Evolutionary conservation across 441 rosid genomes (phyloP), one percentile per base, ranked within the genome.

Genomic region (Pelargonium australe): DNA sequence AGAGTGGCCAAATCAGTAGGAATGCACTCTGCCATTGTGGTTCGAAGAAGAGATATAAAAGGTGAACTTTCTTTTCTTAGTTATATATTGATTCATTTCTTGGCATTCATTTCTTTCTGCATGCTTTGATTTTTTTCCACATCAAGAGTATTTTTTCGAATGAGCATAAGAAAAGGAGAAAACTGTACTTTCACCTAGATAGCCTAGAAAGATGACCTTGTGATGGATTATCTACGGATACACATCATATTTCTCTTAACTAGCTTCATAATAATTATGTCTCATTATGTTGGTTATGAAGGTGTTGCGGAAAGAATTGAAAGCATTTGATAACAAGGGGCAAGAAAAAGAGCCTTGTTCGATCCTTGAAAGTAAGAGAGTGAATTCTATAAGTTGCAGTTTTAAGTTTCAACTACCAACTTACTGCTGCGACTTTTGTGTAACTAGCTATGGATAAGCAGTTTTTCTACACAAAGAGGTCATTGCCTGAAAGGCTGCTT

Each of bases 1-100:
- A 88, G 81, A 89, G 95, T 73, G 94, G 94, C 62, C 90, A 88
- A 79, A 83, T 91, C 17, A 91, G 99, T 83, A 80, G 96, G 71
- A 89, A 91, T 79, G 94, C 97, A 2, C 79, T 77, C 65, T 94
- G 99, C 71, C 97, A 96, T 0, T 94, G 99, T 68, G 97, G 96
- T 81, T 94, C 97, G 63, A 88, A 89, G 86, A 91, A 89, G 84
- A 86, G 91, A 89, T 94, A 91, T 79, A 89, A 91, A 78, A 66
- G 96, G 99, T 94, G 82, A 61, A 70, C 31, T 69, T 53, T 5
- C 57, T 70, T 44, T 63, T 11, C 69, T 23, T 14, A 53, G 16
- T n/a, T 53, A 53, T n/a, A 53, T 53, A 53, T n/a, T 5, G 60
- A 1, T 53, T 53, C 20, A 53, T 9, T 53, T n/a, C n/a, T n/a